A percentile compares a stretch with the other conserved stretches of the same genome.
Conservation (phyloP, 2,329 filamentous ascomycete genomes). For the Didymella exigua region DNA sequence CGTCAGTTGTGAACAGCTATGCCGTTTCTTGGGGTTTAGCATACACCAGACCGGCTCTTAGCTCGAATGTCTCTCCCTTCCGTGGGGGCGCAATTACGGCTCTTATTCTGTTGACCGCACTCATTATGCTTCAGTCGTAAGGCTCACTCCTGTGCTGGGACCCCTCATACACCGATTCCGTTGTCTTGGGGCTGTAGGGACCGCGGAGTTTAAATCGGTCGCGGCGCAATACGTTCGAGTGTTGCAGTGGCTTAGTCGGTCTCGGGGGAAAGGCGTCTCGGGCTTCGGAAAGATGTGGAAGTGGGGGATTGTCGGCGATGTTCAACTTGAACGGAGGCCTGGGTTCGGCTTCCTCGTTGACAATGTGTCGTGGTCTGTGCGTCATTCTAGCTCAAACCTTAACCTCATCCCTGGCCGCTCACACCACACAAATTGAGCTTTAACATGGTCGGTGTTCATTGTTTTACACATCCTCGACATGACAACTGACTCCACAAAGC, state of each 20-base stretch:
- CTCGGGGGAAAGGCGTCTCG: background rate
- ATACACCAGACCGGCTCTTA: conserved; percentile 86
- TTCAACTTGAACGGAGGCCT: conserved; percentile 22
- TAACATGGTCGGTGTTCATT: conserved; percentile 25
- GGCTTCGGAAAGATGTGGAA: background rate
- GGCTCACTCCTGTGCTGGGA: conserved; percentile 38
- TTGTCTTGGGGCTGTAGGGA: conserved; percentile 11
- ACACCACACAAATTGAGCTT: conserved; percentile 7
- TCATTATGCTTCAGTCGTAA: conserved; percentile 52
- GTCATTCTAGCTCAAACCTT: conserved; percentile 19
- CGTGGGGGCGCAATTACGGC: conserved; percentile 90
- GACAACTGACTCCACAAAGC: conserved; percentile 35
- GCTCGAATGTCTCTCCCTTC: conserved; percentile 98
- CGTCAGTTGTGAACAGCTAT: conserved; percentile 35
- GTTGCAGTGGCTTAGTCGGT: background rate
- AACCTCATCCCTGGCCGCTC: conserved; percentile 2
- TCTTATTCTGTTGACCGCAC: conserved; percentile 96
- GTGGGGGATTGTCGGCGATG: conserved; percentile 21
- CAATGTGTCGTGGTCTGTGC: conserved; percentile 31
- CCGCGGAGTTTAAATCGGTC: conserved; percentile 1
- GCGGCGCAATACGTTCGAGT: conserved; percentile 4
- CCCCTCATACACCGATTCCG: conserved; percentile 42
- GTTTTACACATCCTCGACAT: background rate
- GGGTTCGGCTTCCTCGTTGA: conserved; percentile 36
- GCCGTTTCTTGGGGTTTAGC: conserved; percentile 14